A percentile compares a stretch with the other conserved stretches of the same genome.
phyloP scores from a whole-genome alignment of 1,284 basidiomycete species.

The Tausonia pullulans region DNA sequence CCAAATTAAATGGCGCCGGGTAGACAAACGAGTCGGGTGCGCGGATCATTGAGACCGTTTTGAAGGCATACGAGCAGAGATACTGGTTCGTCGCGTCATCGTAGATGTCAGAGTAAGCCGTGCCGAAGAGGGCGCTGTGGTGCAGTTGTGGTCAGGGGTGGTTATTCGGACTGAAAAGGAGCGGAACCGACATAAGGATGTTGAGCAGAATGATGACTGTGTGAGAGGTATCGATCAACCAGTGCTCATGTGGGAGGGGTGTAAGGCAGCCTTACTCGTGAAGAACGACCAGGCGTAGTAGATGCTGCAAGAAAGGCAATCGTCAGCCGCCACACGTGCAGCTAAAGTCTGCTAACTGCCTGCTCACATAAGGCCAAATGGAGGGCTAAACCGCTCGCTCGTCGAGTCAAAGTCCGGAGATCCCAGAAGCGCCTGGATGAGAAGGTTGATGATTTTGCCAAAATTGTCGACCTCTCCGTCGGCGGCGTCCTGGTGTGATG shows the following conservation, averaged over 20 bases:
- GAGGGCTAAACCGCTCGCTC: constrained; percentile 37
- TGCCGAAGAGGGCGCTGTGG: background rate
- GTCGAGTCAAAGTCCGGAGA: constrained; percentile 69
- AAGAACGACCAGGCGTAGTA: constrained; percentile 58
- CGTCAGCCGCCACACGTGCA: background rate
- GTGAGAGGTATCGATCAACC: background rate
- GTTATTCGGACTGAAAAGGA: background rate
- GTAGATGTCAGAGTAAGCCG: constrained; percentile 64
- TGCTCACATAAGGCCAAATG: constrained; percentile 17
- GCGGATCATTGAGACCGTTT: constrained; percentile 62
- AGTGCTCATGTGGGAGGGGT: constrained; percentile 23
- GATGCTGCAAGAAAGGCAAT: constrained; percentile 36
- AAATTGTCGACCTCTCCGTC: constrained; percentile 59
- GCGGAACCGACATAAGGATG: constrained; percentile 86
- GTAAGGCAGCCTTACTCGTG: constrained; percentile 40
- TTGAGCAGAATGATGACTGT: constrained; percentile 84
- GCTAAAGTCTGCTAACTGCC: too few relatives aligned
- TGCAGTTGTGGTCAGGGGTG: too few relatives aligned
- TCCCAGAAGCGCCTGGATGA: constrained; percentile 48
- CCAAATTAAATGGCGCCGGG: constrained; percentile 57
- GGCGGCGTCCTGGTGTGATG: constrained; percentile 57
- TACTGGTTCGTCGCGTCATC: constrained; percentile 39
- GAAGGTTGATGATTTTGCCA: constrained; percentile 51
- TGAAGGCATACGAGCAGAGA: constrained; percentile 51
- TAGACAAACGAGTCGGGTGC: constrained; percentile 55